phyloP scores from a whole-genome alignment of 108 stramenopile species.

The Nannochloropsis salina region DNA sequence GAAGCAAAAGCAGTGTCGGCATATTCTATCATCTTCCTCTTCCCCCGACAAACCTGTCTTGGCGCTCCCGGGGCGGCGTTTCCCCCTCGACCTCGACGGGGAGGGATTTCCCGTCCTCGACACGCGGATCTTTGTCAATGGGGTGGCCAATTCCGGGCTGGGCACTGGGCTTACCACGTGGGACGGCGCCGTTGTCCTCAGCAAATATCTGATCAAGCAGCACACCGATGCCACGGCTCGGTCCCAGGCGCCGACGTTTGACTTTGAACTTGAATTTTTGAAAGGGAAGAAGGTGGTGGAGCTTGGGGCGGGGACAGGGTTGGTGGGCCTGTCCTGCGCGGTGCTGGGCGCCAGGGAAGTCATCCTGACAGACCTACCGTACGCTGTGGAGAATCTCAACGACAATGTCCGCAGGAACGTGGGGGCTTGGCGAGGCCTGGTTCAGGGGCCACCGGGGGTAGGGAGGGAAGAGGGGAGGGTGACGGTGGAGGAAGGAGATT shows the following conservation, averaged over 20 bases:
- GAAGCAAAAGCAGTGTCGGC: not conserved
- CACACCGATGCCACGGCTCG: not conserved
- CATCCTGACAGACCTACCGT: slow-evolving; percentile 42
- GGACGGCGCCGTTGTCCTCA: slow-evolving; percentile 47
- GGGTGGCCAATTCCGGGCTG: not conserved
- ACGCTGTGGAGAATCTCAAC: slow-evolving; percentile 38
- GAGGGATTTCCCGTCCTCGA: not conserved
- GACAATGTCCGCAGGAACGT: slow-evolving; percentile 30
- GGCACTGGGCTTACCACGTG: slow-evolving; percentile 12
- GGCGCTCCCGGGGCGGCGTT: not conserved
- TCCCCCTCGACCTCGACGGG: not conserved
- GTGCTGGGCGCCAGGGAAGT: slow-evolving; percentile 29
- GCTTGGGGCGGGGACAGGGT: slow-evolving; percentile 44
- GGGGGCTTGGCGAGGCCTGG: not conserved
- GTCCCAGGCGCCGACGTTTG: not conserved
- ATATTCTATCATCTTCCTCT: not conserved
- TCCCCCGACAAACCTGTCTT: not conserved
- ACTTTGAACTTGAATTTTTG: not conserved
- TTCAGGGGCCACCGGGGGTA: not conserved
- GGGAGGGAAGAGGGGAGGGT: slow-evolving; percentile 19
- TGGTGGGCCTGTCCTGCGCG: slow-evolving; percentile 42
- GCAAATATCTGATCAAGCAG: slow-evolving; percentile 42
- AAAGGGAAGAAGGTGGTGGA: slow-evolving; percentile 19
- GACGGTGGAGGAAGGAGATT: slow-evolving; percentile 30
- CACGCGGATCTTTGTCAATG: not conserved